Base-by-base conservation (phyloP, 2,329 filamentous ascomycete species). In the Pseudocercospora eumusae region DNA sequence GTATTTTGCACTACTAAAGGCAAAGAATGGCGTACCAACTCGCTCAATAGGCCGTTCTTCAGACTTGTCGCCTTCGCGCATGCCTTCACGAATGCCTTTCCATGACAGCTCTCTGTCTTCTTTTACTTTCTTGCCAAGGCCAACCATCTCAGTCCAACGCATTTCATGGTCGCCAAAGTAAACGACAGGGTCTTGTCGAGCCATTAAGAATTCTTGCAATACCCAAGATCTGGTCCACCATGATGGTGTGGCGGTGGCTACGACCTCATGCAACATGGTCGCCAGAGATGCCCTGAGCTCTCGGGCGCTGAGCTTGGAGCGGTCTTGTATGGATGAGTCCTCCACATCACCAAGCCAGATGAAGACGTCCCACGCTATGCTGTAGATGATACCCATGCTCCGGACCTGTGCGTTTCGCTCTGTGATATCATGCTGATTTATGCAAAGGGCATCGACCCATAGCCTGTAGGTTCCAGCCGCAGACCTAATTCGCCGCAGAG, bases 391-490 rank as follows among this genome's bases (percentile, higher is more conserved):
- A 15, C 31, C 25, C 59, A 61, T 61, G 3, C 45, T 23, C 6
- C 31, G n/a, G 40, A 61, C 59, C n/a, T 61, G 59, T 25, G 53
- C 23, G 27, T 25, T 50, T 27, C 53, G 52, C 27, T 61, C 59
- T 3, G 4, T 25, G 4, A 53, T 13, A 28, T 61, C 40, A 13
- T 50, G 18, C 20, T 61, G 59, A 25, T 61, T 57, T 28, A 61
- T 57, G 31, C 59, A 61, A 6, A 61, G 13, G 18, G 59, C 59
- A 36, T 61, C 59, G 13, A 47, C 20, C 59, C 59, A 61, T 9
- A 59, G 9, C 6, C 21, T n/a, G 10, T 15, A 9, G 25, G 27
- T 18, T 4, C 18, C 18, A n/a, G 23, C 10, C 5, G 18, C n/a
- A 3, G 13, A 11, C 20, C 49, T n/a, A 5, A 58, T 28, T 13